phyloP scores from a whole-genome alignment of 73 alveolate genomes.

The Strombidium stylifer region DNA sequence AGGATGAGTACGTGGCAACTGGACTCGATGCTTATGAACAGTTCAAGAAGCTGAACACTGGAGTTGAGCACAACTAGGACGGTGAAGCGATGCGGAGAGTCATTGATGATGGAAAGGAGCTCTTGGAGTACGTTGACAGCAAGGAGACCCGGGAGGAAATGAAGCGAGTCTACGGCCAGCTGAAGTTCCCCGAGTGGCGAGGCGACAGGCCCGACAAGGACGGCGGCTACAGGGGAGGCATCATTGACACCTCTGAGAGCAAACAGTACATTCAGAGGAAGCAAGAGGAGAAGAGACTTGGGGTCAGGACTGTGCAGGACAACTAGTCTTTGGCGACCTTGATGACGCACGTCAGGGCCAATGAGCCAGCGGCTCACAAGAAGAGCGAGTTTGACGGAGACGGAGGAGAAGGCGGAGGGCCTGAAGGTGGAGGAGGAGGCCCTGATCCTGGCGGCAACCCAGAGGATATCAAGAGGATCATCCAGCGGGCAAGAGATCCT shows the following conservation, averaged over 20 bases:
- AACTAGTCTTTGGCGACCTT: no score
- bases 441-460: no score
- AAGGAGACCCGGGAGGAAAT: not conserved
- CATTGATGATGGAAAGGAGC: not conserved
- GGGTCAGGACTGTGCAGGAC: no score
- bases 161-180: not conserved
- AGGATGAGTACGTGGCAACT: slow-evolving; percentile 23
- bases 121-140: not conserved
- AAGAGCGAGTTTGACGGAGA: no score
- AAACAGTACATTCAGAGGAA: no score
- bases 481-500: not conserved
- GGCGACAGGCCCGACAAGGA: not conserved
- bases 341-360: no score
- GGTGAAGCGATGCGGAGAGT: not conserved
- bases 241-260: no score
- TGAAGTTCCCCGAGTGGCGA: not conserved
- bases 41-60: slow-evolving; percentile 22
- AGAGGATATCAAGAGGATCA: slow-evolving; percentile 6
- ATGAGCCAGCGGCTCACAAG: no score
- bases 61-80: slow-evolving; percentile 22
- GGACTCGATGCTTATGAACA: slow-evolving; percentile 34
- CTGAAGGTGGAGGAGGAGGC: not conserved
- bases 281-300: no score
- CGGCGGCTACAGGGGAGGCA: not conserved
- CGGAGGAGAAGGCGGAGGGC: not conserved